Percentiles rank a stretch among this genome's conserved stretches.
Evolutionary conservation across 768 basidiomycete genomes (phyloP).

Genomic region (Crucibulum laeve): DNA sequence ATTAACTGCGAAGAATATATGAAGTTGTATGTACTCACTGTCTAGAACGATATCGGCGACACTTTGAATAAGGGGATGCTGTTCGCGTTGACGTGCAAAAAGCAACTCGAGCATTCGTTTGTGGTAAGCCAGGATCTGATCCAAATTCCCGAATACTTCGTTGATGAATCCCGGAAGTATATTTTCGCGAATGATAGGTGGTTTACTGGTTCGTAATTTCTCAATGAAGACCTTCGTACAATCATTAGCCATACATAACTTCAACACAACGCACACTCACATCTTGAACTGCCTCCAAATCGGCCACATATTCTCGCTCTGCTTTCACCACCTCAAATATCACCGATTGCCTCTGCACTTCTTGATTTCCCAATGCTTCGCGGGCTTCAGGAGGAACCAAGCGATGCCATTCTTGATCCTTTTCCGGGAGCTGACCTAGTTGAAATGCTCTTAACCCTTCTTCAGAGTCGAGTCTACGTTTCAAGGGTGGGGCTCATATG

Average conservation of each 20-base stretch:
- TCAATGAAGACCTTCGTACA: conserved; percentile 63
- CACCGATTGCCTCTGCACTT: conserved; percentile 81
- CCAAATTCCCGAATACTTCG: conserved; percentile 83
- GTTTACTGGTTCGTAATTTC: conserved; percentile 53
- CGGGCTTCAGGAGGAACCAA: conserved; percentile 72
- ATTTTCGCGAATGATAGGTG: conserved; percentile 59
- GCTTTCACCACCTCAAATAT: conserved; percentile 89
- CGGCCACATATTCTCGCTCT: conserved; percentile 84
- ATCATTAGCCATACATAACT: conserved; percentile 3
- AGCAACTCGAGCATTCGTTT: conserved; percentile 65
- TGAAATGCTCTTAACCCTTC: conserved; percentile 69
- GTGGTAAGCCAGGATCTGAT: conserved; percentile 64
- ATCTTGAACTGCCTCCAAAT: conserved; percentile 67
- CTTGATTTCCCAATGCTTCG: conserved; percentile 66
- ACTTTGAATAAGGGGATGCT: conserved; percentile 78
- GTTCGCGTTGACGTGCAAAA: conserved; percentile 78
- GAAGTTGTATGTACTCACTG: conserved; percentile 35
- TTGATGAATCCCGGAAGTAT: conserved; percentile 61
- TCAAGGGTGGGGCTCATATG: conserved; percentile 7
- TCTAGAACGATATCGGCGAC: conserved; percentile 85
- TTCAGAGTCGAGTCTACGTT: conserved; percentile 52
- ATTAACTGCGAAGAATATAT: neutral
- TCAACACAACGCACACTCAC: conserved; percentile 29
- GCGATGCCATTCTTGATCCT: conserved; percentile 80
- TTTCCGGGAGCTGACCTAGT: conserved; percentile 53